Evolutionary conservation across 164 flowering plant genomes (phyloP).

Genomic region (Tinospora cordifolia): DNA sequence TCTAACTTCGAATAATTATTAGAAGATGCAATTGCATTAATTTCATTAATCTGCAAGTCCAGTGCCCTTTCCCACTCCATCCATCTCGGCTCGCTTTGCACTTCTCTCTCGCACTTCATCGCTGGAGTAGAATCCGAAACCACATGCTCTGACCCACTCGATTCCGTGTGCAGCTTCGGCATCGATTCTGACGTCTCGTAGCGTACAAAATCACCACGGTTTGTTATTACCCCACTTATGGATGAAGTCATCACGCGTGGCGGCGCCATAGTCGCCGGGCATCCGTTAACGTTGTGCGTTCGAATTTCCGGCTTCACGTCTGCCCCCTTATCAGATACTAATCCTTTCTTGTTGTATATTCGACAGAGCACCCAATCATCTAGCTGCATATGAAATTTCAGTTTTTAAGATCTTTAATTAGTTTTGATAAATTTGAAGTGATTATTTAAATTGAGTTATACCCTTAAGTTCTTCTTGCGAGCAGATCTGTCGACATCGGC

Average conservation of each 20-base stretch:
- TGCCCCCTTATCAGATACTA: conserved; percentile 28
- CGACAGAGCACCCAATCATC: conserved; percentile 89
- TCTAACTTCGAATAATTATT: not conserved
- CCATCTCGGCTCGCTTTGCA: conserved; percentile 58
- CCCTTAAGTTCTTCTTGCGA: conserved; percentile 42
- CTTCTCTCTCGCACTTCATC: conserved; percentile 49
- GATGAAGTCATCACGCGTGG: not conserved
- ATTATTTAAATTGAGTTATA: conserved; percentile 10
- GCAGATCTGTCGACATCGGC: conserved; percentile 55
- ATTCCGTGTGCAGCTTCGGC: conserved; percentile 46
- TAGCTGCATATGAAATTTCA: conserved; percentile 34
- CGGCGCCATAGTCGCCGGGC: not conserved
- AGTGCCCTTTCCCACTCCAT: conserved; percentile 26
- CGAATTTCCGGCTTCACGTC: conserved; percentile 29
- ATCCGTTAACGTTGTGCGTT: not conserved
- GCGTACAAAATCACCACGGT: conserved; percentile 10
- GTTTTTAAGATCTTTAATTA: not conserved
- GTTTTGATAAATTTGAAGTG: not conserved
- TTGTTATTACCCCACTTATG: no score
- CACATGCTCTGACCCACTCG: conserved; percentile 65
- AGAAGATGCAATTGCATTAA: not conserved
- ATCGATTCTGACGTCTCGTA: conserved; percentile 50
- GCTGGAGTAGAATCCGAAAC: conserved; percentile 37
- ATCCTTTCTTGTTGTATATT: conserved; percentile 76
- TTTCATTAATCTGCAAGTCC: conserved; percentile 17